Evolutionary conservation across 2,329 filamentous ascomycete species (phyloP).

Genomic region (Trichophyton schoenleinii): DNA sequence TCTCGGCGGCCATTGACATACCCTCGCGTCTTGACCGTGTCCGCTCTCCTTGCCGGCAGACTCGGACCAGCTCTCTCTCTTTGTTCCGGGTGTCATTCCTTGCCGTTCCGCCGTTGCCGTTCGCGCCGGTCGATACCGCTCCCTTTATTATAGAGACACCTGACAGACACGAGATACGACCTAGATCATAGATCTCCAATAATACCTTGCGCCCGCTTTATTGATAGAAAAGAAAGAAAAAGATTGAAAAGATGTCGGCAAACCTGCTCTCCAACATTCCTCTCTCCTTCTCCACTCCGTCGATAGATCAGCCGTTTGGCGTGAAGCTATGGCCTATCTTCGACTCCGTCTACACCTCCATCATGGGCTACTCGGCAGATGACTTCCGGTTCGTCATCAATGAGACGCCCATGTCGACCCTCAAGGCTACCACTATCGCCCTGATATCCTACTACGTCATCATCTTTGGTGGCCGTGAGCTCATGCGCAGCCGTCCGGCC

Average conservation of each 20-base stretch:
- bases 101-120: constrained; percentile 5
- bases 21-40: neutral
- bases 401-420: constrained; percentile 71
- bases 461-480: constrained; percentile 75
- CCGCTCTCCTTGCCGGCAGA: neutral
- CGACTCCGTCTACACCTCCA: constrained; percentile 60
- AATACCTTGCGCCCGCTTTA: neutral
- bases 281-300: constrained; percentile 39
- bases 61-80: neutral
- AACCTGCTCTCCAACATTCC: constrained; percentile 11
- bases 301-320: constrained; percentile 75
- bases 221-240: neutral
- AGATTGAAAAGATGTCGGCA: neutral
- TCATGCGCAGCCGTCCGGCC: constrained; percentile 69
- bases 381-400: constrained; percentile 69
- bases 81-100: neutral
- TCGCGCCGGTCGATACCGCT: neutral
- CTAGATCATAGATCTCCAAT: neutral
- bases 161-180: neutral
- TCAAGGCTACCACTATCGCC: constrained; percentile 62
- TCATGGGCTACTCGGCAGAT: constrained; percentile 62
- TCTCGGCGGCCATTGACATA: neutral
- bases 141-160: neutral
- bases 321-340: constrained; percentile 79
- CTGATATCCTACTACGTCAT: constrained; percentile 74